Conservation (phyloP, 2,329 filamentous ascomycete species). For the Trichophyton simii region DNA sequence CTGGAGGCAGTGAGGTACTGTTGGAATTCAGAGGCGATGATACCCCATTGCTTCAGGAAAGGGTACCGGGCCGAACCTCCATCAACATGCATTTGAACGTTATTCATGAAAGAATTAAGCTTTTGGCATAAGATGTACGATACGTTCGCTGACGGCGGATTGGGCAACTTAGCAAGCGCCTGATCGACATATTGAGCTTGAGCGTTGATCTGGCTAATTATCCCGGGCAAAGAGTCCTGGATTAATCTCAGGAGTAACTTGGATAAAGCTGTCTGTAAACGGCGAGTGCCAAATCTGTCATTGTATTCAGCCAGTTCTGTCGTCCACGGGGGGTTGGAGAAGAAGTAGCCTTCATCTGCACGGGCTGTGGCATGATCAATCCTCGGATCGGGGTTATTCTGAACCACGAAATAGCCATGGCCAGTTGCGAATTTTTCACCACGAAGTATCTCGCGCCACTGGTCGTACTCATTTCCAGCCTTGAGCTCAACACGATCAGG, state of each 20-base stretch:
- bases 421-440: conserved; percentile 51
- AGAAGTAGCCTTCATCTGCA: conserved; percentile 40
- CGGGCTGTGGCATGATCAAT: conserved; percentile 39
- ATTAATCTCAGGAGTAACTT: conserved; percentile 39
- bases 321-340: conserved; percentile 37
- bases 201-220: conserved; percentile 31
- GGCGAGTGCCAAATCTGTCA: conserved; percentile 40
- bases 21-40: conserved; percentile 42
- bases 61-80: conserved; percentile 33
- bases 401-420: conserved; percentile 69
- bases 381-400: conserved; percentile 36
- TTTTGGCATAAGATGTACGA: conserved; percentile 52
- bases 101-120: conserved; percentile 44
- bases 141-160: conserved; percentile 52
- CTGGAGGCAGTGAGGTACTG: conserved; percentile 34
- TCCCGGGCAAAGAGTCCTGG: conserved; percentile 22
- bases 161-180: conserved; percentile 49
- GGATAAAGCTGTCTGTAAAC: conserved; percentile 40
- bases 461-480: conserved; percentile 37
- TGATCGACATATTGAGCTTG: conserved; percentile 42
- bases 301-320: conserved; percentile 27
- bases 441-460: conserved; percentile 53
- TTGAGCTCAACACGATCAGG: conserved; percentile 56
- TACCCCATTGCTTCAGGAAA: conserved; percentile 33
- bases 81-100: conserved; percentile 43